These are phyloP conservation scores for Pseudogymnoascus sp. DNA, from an alignment of 2,329 filamentous ascomycete species.

Conservation along the genomic window DNA sequence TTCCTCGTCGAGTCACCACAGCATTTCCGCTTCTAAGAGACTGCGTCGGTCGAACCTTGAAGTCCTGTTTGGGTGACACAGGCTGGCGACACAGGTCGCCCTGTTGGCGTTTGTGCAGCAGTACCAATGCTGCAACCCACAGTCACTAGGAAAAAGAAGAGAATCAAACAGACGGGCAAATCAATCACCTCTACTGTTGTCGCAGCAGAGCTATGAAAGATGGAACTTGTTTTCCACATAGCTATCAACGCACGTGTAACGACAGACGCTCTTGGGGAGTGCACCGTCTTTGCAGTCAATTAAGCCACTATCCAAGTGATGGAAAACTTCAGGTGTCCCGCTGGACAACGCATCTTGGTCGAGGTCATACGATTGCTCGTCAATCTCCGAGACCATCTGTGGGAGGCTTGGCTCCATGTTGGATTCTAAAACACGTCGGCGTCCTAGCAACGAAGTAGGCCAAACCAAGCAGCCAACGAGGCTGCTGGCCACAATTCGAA, in stretches of 20 bases:
- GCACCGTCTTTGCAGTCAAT: constrained; percentile 27
- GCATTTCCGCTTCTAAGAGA: too few relatives aligned
- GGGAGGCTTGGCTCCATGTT: constrained; percentile 14
- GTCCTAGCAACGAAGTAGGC: neutral
- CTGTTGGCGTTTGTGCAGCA: constrained; percentile 24
- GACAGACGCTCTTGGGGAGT: constrained; percentile 14
- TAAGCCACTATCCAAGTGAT: constrained; percentile 27
- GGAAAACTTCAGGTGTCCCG: constrained; percentile 17
- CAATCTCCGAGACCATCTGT: constrained; percentile 12
- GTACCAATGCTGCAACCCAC: constrained; percentile 12
- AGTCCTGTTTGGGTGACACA: too few relatives aligned
- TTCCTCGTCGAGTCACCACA: too few relatives aligned
- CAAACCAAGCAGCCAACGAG: constrained; percentile 13
- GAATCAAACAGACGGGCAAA: constrained; percentile 22
- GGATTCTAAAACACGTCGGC: constrained; percentile 16
- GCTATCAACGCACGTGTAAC: constrained; percentile 15
- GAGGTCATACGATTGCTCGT: constrained; percentile 20
- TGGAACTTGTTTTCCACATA: constrained; percentile 23
- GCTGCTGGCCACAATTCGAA: constrained; percentile 17
- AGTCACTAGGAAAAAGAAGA: constrained; percentile 12
- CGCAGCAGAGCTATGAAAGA: constrained; percentile 23
- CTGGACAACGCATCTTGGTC: constrained; percentile 24
- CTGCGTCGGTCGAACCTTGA: too few relatives aligned
- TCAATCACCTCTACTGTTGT: constrained; percentile 24
- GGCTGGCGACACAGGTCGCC: constrained; percentile 16